Conservation (phyloP, 768 basidiomycete genomes). For the Mycena alexandri region DNA sequence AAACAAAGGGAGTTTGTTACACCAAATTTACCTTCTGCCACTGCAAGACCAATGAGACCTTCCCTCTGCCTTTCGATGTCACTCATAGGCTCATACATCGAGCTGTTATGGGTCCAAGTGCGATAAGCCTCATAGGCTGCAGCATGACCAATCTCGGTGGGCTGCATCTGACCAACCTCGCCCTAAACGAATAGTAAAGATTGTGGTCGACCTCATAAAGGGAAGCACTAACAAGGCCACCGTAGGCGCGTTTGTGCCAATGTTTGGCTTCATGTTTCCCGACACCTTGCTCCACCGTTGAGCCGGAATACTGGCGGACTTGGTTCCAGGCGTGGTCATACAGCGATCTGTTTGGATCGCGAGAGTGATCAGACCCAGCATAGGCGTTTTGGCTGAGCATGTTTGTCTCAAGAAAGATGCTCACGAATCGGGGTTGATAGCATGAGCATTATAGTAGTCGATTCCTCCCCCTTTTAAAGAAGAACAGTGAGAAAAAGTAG, state of each 20-base stretch:
- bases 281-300: constrained; percentile 56
- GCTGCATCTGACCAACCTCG: constrained; percentile 63
- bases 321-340: constrained; percentile 66
- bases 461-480: constrained; percentile 65
- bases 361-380: constrained; percentile 43
- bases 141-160: constrained; percentile 78
- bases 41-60: constrained; percentile 73
- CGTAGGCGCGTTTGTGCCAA: constrained; percentile 78
- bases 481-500: constrained; percentile 24
- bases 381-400: constrained; percentile 23
- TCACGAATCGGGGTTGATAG: constrained; percentile 68
- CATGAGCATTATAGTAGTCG: constrained; percentile 76
- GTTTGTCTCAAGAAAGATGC: constrained; percentile 41
- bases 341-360: constrained; percentile 65
- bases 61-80: constrained; percentile 75
- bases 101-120: constrained; percentile 70
- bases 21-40: constrained; percentile 71
- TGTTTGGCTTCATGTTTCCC: constrained; percentile 71
- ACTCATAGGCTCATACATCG: constrained; percentile 67
- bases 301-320: constrained; percentile 56
- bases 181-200: constrained; percentile 51
- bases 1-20: background rate
- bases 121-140: constrained; percentile 85
- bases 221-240: constrained; percentile 60
- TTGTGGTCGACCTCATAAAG: background rate